Evolutionary conservation across 768 basidiomycete genomes (phyloP).

Genomic region (Coprinopsis cinerea): DNA sequence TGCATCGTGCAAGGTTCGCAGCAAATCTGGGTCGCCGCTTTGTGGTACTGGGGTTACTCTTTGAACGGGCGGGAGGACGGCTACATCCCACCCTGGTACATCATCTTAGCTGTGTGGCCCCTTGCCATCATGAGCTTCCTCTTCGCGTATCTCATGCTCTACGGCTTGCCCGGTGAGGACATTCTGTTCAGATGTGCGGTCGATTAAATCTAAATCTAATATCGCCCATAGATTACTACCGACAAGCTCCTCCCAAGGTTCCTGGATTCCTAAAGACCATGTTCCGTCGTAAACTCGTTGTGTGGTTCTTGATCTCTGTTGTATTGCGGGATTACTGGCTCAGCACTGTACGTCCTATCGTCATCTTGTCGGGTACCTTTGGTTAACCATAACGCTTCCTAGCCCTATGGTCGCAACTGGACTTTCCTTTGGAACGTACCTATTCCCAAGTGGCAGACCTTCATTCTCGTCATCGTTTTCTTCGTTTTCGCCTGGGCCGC

Average conservation of each 20-base stretch:
- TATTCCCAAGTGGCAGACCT: conserved; percentile 78
- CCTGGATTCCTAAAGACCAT: conserved; percentile 88
- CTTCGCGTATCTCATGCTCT: conserved; percentile 80
- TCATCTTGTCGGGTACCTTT: neutral
- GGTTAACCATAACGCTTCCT: conserved; percentile 13
- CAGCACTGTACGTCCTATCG: conserved; percentile 57
- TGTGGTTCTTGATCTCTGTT: conserved; percentile 94
- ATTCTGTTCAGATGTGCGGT: neutral
- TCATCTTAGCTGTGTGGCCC: conserved; percentile 78
- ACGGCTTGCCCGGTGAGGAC: conserved; percentile 74
- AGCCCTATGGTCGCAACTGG: conserved; percentile 95
- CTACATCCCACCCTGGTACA: conserved; percentile 76
- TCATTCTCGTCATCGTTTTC: conserved; percentile 75
- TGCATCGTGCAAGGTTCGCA: conserved; percentile 94
- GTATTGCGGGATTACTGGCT: conserved; percentile 90
- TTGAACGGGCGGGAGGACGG: conserved; percentile 51
- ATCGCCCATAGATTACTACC: conserved; percentile 63
- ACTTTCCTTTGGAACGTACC: conserved; percentile 84
- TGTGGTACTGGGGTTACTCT: conserved; percentile 94
- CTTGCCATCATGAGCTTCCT: conserved; percentile 65
- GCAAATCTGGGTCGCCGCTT: conserved; percentile 90
- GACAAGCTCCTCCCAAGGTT: conserved; percentile 90
- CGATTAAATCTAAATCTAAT: conserved; percentile 11
- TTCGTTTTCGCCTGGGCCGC: conserved; percentile 84
- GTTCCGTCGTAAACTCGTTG: conserved; percentile 84